These are phyloP conservation scores for Aspergillus hancockii DNA, from an alignment of 495 filamentous ascomycete species.

Conservation along the genomic window DNA sequence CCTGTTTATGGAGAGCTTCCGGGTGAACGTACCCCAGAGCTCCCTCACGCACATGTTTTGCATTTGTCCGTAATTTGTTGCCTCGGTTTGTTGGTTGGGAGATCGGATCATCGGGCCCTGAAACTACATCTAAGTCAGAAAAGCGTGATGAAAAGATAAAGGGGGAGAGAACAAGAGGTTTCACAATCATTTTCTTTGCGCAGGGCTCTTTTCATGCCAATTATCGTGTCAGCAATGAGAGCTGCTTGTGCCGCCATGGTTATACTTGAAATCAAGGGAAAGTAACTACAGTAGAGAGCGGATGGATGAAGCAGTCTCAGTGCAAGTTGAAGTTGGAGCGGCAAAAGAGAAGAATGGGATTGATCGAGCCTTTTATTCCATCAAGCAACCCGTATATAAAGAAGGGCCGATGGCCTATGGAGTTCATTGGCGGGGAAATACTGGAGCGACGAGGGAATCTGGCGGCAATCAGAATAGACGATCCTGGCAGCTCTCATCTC, in stretches of 20 bases:
- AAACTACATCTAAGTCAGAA: constrained; percentile 54
- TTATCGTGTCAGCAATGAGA: constrained; percentile 70
- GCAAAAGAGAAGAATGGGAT: background rate
- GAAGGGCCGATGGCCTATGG: background rate
- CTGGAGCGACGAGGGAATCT: background rate
- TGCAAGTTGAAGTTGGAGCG: background rate
- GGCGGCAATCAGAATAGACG: background rate
- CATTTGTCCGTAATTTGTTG: constrained; percentile 84
- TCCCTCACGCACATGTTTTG: constrained; percentile 76
- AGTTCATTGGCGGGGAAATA: background rate
- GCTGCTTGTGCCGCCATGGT: constrained; percentile 72
- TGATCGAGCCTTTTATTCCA: background rate
- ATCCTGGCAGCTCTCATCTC: constrained; percentile 3
- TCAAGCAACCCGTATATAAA: background rate
- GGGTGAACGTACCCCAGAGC: constrained; percentile 68
- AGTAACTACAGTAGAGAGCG: background rate
- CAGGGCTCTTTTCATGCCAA: constrained; percentile 73
- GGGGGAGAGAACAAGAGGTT: constrained; percentile 11
- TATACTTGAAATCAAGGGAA: constrained; percentile 19
- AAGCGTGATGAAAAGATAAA: constrained; percentile 15
- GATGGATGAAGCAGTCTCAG: constrained; percentile 6
- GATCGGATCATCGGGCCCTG: constrained; percentile 84
- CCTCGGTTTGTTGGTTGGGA: constrained; percentile 82
- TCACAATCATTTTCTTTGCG: constrained; percentile 62
- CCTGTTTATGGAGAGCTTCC: constrained; percentile 83